These are phyloP conservation scores for Purpureocillium takamizusanense DNA, from an alignment of 2,329 filamentous ascomycete species.

Conservation along the genomic window DNA sequence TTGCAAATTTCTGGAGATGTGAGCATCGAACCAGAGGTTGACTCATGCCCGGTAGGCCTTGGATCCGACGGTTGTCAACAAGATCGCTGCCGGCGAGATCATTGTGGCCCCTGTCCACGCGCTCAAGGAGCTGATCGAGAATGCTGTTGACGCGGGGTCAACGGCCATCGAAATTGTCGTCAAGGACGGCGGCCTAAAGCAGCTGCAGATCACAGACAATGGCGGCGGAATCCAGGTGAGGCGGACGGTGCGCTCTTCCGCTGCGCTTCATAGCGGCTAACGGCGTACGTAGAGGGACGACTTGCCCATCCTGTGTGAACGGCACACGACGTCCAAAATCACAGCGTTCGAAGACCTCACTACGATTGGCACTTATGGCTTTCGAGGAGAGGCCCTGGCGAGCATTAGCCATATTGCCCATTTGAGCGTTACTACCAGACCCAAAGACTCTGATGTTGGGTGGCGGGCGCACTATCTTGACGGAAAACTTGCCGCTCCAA, in stretches of 20 bases:
- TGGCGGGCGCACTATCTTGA: constrained; percentile 85
- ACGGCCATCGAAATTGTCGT: constrained; percentile 84
- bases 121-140: constrained; percentile 92
- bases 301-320: constrained; percentile 81
- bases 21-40: background rate
- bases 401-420: constrained; percentile 99
- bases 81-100: constrained; percentile 96
- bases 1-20: background rate
- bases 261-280: background rate
- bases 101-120: constrained; percentile 96
- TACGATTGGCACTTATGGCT: constrained; percentile 92
- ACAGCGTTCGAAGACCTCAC: constrained; percentile 87
- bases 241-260: background rate
- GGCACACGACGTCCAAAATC: constrained; percentile 94
- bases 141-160: constrained; percentile 93
- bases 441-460: constrained; percentile 75
- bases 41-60: constrained; percentile 53
- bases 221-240: constrained; percentile 87
- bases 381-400: constrained; percentile 88
- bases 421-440: constrained; percentile 89
- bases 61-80: constrained; percentile 90
- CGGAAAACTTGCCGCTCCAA: constrained; percentile 71
- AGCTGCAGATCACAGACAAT: constrained; percentile 96
- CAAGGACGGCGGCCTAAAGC: constrained; percentile 89
- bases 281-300: constrained; percentile 65